A percentile compares a stretch with the other conserved stretches of the same genome.
These are phyloP conservation scores for Saposhnikovia divaricata DNA, from an alignment of 129 eudicot species.

Conservation along the genomic window DNA sequence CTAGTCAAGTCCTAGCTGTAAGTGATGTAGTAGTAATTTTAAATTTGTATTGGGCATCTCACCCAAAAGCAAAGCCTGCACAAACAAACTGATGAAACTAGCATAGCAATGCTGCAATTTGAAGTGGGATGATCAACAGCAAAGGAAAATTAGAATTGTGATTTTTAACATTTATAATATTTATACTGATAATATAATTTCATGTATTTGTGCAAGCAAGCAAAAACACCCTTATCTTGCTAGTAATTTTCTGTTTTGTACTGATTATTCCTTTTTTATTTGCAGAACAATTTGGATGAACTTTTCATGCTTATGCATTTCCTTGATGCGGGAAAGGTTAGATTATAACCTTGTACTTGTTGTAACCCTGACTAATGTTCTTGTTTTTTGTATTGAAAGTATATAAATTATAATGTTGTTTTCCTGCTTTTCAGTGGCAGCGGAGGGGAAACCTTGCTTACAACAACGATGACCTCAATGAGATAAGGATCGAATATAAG, in stretches of 20 bases:
- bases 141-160: not conserved
- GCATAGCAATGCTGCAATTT: not conserved
- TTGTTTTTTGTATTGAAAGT: no score
- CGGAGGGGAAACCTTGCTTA: no score
- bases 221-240: not conserved
- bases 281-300: conserved; percentile 96
- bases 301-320: conserved; percentile 99
- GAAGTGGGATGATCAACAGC: not conserved
- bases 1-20: not conserved
- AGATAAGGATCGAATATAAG: no score
- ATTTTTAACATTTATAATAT: not conserved
- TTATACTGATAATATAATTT: not conserved
- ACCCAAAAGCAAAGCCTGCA: not conserved
- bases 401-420: no score
- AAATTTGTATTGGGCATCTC: not conserved
- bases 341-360: no score
- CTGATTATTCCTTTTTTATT: conserved; percentile 10
- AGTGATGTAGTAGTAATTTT: not conserved
- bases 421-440: no score
- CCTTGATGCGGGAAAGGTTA: conserved; percentile 98
- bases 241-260: not conserved
- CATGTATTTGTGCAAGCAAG: not conserved
- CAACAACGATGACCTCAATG: no score
- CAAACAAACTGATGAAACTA: not conserved
- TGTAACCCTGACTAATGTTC: no score